phyloP scores from a whole-genome alignment of 1,284 basidiomycete species.

The Ceratobasidium theobromae region DNA sequence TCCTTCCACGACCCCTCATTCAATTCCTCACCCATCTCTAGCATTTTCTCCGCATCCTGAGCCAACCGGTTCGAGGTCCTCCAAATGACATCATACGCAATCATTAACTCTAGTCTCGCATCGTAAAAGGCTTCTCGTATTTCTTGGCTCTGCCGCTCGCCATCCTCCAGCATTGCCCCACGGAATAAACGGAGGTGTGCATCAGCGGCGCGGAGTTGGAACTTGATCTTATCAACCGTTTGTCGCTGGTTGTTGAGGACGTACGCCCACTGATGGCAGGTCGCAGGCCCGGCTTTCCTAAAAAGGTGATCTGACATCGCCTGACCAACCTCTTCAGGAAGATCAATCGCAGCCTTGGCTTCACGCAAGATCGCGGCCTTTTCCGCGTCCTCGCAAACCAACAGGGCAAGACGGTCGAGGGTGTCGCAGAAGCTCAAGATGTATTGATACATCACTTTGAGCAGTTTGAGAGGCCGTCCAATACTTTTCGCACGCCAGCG shows the following conservation, averaged over 20 bases:
- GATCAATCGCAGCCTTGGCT: not conserved
- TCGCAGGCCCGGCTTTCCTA: not conserved
- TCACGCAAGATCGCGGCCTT: not conserved
- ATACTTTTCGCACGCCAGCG: too few relatives aligned
- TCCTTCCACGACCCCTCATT: too few relatives aligned
- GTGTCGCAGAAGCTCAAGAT: not conserved
- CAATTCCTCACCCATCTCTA: too few relatives aligned
- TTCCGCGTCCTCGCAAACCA: not conserved
- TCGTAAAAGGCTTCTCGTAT: not conserved
- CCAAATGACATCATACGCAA: conserved; percentile 9
- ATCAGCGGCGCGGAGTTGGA: not conserved
- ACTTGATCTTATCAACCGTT: not conserved
- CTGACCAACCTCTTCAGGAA: not conserved
- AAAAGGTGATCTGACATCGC: not conserved
- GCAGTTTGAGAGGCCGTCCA: too few relatives aligned
- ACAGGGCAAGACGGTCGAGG: not conserved
- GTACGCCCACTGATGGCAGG: not conserved
- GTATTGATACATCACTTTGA: too few relatives aligned
- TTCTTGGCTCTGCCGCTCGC: not conserved
- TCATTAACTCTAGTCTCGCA: not conserved
- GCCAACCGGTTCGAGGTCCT: not conserved
- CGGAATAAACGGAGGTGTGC: not conserved
- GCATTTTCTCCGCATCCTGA: not conserved
- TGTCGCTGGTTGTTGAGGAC: not conserved
- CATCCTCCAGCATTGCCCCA: not conserved